Conservation (phyloP, 2,329 filamentous ascomycete genomes). For the Verticillium alfalfae region DNA sequence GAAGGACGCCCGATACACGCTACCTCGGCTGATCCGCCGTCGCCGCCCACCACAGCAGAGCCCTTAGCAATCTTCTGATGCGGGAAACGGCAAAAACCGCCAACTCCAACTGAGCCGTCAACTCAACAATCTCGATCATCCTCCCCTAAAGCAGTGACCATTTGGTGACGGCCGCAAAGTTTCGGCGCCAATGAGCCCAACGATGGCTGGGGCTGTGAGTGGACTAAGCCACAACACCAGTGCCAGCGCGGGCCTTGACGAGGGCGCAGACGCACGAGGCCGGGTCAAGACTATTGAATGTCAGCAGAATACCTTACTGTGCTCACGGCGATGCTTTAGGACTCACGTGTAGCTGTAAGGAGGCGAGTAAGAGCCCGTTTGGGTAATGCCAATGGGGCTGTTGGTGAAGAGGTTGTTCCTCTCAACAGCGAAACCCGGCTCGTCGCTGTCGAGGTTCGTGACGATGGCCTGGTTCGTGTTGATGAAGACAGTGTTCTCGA, state of each 20-base stretch:
- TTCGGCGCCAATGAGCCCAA: neutral
- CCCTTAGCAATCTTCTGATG: neutral
- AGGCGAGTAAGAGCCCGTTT: slow-evolving; percentile 22
- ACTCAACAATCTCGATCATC: neutral
- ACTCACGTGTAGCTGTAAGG: slow-evolving; percentile 30
- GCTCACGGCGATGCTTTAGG: neutral
- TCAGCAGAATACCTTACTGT: neutral
- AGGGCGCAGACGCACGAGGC: slow-evolving; percentile 12
- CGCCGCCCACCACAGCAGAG: neutral
- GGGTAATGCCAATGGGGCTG: slow-evolving; percentile 25
- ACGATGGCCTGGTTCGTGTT: slow-evolving; percentile 34
- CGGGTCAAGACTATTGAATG: slow-evolving; percentile 13
- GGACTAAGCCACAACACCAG: slow-evolving; percentile 2
- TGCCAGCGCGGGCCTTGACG: slow-evolving; percentile 13
- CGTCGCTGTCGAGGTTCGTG: slow-evolving; percentile 36
- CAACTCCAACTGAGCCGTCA: neutral
- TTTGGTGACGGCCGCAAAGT: neutral
- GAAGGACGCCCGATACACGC: too few species aligned
- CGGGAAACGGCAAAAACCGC: neutral
- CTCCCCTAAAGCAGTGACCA: neutral
- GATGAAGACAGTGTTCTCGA: slow-evolving; percentile 44
- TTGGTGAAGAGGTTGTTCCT: slow-evolving; percentile 38
- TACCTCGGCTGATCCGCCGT: neutral
- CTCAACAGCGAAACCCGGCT: slow-evolving; percentile 36
- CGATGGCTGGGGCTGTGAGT: neutral